These are phyloP conservation scores for Tarenaya hassleriana DNA, from an alignment of 345 rosid species.

Conservation along the genomic window DNA sequence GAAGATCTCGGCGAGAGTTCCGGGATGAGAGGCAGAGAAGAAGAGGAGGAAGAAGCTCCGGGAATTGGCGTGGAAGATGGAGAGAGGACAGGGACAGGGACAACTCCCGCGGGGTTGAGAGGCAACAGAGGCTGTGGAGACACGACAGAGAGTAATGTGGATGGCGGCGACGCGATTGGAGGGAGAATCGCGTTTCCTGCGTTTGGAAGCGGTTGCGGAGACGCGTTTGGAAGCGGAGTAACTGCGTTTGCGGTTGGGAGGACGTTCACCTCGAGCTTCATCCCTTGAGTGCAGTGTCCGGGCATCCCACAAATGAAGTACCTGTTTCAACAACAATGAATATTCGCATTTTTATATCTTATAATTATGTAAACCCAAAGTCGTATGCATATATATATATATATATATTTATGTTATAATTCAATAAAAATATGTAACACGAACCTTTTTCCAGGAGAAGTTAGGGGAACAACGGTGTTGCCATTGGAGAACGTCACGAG, in stretches of 20 bases:
- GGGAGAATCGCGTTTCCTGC: slow-evolving; percentile 26
- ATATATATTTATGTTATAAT: slow-evolving; percentile 2
- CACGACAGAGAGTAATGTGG: slow-evolving; percentile 18
- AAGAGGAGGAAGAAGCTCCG: slow-evolving; percentile 25
- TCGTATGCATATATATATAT: background rate
- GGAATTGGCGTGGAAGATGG: slow-evolving; percentile 26
- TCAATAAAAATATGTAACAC: slow-evolving; percentile 1
- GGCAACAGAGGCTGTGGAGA: slow-evolving; percentile 28
- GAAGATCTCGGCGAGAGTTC: slow-evolving; percentile 17
- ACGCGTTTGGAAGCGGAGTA: slow-evolving; percentile 20
- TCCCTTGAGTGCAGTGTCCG: slow-evolving; percentile 68
- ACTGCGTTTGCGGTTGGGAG: slow-evolving; percentile 29
- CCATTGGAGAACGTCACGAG: slow-evolving; percentile 41
- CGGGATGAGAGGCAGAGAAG: slow-evolving; percentile 26
- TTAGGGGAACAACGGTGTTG: slow-evolving; percentile 44
- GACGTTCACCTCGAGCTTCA: slow-evolving; percentile 58
- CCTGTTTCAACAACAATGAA: slow-evolving; percentile 19
- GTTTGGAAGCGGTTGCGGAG: slow-evolving; percentile 27
- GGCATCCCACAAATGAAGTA: slow-evolving; percentile 66
- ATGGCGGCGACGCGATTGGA: slow-evolving; percentile 27
- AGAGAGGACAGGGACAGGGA: slow-evolving; percentile 24
- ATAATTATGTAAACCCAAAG: too few relatives aligned
- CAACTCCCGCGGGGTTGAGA: slow-evolving; percentile 19
- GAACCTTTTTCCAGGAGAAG: slow-evolving; percentile 53
- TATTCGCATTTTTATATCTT: too few relatives aligned